phyloP scores from a whole-genome alignment of 768 basidiomycete genomes.

The Leccinum uliginosum region DNA sequence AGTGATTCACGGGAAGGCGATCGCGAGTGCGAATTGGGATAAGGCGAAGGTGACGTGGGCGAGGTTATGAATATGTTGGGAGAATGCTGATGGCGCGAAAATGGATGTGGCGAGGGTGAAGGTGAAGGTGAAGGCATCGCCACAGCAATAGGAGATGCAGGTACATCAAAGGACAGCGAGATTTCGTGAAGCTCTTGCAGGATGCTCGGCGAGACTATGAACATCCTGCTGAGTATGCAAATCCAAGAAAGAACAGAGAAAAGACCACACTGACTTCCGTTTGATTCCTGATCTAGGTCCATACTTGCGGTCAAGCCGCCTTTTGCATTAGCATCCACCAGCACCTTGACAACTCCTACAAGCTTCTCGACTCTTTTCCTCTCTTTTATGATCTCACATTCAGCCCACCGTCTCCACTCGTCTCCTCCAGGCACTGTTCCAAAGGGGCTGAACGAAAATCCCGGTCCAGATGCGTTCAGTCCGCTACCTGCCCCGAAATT shows the following conservation, averaged over 20 bases:
- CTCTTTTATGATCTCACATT: slow-evolving; percentile 48
- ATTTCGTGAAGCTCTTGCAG: slow-evolving; percentile 27
- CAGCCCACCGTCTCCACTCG: slow-evolving; percentile 30
- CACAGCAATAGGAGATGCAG: slow-evolving; percentile 13
- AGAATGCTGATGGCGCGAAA: slow-evolving; percentile 26
- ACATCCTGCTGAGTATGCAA: slow-evolving; percentile 2
- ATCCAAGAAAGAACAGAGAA: not conserved
- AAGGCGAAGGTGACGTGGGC: slow-evolving; percentile 42
- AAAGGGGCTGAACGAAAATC: slow-evolving; percentile 8
- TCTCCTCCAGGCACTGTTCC: slow-evolving; percentile 12
- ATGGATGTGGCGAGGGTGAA: slow-evolving; percentile 22
- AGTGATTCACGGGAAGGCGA: slow-evolving; percentile 19
- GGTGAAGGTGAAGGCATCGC: slow-evolving; percentile 25
- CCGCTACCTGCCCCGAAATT: slow-evolving; percentile 9
- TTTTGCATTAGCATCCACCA: slow-evolving; percentile 60
- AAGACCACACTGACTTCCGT: slow-evolving; percentile 11
- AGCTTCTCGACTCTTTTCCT: slow-evolving; percentile 59
- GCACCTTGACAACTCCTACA: slow-evolving; percentile 49
- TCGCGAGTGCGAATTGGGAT: slow-evolving; percentile 17
- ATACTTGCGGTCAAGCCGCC: slow-evolving; percentile 15
- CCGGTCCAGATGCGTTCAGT: slow-evolving; percentile 12
- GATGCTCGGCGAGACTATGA: slow-evolving; percentile 18
- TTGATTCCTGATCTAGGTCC: slow-evolving; percentile 10
- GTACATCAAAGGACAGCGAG: slow-evolving; percentile 23
- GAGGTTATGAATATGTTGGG: slow-evolving; percentile 76